These are phyloP conservation scores for Isatis lusitanica DNA, from an alignment of 441 rosid genomes.

Conservation along the genomic window DNA sequence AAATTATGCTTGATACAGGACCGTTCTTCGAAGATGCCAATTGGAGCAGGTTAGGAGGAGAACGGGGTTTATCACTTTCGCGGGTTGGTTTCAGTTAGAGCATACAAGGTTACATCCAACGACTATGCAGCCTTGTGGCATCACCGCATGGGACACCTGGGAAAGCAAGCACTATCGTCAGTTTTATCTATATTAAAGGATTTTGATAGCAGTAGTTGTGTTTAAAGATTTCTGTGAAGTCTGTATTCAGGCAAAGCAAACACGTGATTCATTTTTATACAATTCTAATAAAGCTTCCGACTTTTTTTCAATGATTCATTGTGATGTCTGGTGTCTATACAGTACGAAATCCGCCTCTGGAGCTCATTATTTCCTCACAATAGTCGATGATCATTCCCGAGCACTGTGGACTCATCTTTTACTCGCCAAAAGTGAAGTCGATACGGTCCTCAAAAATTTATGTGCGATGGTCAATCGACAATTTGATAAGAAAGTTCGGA, in stretches of 20 bases:
- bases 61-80: neutral
- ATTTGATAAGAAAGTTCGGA: too few relatives aligned
- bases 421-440: too few relatives aligned
- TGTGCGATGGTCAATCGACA: too few relatives aligned
- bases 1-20: neutral
- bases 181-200: neutral
- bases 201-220: neutral
- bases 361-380: neutral
- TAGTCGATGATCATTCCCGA: neutral
- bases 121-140: neutral
- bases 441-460: too few relatives aligned
- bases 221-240: neutral
- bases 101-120: neutral
- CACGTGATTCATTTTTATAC: neutral
- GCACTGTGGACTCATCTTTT: too few relatives aligned
- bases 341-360: neutral
- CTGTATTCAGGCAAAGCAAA: neutral
- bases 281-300: neutral
- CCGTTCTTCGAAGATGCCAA: neutral
- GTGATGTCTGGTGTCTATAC: neutral
- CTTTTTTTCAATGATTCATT: neutral
- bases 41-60: slow-evolving; percentile 2
- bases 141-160: neutral
- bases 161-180: neutral
- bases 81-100: neutral